Conservation (phyloP, 495 filamentous ascomycete species). For the Penicillium malachiteum region DNA sequence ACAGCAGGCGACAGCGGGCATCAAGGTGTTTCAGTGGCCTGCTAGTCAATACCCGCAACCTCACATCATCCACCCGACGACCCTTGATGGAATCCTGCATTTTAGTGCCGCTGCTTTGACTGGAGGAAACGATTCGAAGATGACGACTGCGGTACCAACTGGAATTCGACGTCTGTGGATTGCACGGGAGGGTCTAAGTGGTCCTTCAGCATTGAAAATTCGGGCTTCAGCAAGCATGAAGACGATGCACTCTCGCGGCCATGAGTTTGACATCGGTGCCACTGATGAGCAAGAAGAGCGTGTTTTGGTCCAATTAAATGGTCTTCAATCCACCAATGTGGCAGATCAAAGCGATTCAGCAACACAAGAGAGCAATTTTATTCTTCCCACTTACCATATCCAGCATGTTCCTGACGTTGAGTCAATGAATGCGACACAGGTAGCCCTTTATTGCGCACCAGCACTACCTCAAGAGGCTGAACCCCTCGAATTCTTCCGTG, state of each 20-base stretch:
- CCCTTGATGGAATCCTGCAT: constrained; percentile 11
- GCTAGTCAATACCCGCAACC: constrained; percentile 1
- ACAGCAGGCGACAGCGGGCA: background rate
- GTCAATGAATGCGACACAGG: too few relatives aligned
- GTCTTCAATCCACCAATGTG: too few relatives aligned
- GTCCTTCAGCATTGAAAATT: background rate
- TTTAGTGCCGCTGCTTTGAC: background rate
- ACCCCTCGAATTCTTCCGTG: too few relatives aligned
- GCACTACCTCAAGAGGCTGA: too few relatives aligned
- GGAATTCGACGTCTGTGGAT: background rate
- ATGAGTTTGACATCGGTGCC: background rate
- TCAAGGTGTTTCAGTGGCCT: constrained; percentile 12
- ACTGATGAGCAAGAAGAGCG: too few relatives aligned
- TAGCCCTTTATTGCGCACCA: too few relatives aligned
- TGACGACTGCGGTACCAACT: background rate
- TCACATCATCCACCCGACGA: constrained; percentile 17
- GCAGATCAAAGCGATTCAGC: too few relatives aligned
- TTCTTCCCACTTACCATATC: too few relatives aligned
- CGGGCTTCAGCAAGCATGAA: background rate
- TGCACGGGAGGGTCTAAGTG: background rate
- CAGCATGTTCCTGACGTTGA: too few relatives aligned
- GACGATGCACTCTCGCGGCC: background rate
- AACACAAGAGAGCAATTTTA: too few relatives aligned
- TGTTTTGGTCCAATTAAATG: too few relatives aligned
- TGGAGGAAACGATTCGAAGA: background rate